Evolutionary conservation across 352 stramenopile species (phyloP), one percentile per base, ranked within the genome.

Genomic region (Globisporangium megalacanthum): DNA sequence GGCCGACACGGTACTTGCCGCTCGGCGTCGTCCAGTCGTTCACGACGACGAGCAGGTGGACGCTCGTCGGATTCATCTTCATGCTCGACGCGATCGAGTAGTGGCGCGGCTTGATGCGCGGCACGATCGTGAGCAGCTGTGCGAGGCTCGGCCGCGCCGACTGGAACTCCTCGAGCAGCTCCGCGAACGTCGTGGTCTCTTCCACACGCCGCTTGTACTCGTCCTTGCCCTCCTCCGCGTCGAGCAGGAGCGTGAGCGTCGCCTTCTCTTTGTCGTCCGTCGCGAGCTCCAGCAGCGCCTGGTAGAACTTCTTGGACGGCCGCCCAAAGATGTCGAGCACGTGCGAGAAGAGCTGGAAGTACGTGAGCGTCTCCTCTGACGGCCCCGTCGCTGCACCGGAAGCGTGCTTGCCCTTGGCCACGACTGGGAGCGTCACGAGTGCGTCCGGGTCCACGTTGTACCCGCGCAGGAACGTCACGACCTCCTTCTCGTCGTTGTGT

Each of bases 11-110:
- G 68, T 92, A 79, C 60, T 77, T 78, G 58, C 84, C 83, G 44
- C 66, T 77, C 0, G 79, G 83, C 37, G 77, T 94, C 31, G 79
- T 89, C 88, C 86, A 95, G 68, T 94, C 78, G 65, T 95, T 83
- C 59, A 91, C 81, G 19, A 95, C 86, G 41, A 95, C 78, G 29
- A 92, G 69, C 64, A 96, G 58, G 61, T 96, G 83, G 44, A 96
- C 83, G 51, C 77, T 85, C 41, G 65, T 81, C 35, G 83, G 83
- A 67, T 92, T 86, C 68, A 88, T 76, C 73, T 94, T 89, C 75
- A 89, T 90, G 56, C 79, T 92, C 25, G 84, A 95, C n/a, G 86
- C 86, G 58, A 96, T 95, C 44, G 83, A 95, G 72, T 96, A 96
- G 70, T 94, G 86, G n/a, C 88, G 86, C 56, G 88, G 66, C 68